phyloP scores from a whole-genome alignment of 768 basidiomycete species.

The Kwoniella bestiolae region DNA sequence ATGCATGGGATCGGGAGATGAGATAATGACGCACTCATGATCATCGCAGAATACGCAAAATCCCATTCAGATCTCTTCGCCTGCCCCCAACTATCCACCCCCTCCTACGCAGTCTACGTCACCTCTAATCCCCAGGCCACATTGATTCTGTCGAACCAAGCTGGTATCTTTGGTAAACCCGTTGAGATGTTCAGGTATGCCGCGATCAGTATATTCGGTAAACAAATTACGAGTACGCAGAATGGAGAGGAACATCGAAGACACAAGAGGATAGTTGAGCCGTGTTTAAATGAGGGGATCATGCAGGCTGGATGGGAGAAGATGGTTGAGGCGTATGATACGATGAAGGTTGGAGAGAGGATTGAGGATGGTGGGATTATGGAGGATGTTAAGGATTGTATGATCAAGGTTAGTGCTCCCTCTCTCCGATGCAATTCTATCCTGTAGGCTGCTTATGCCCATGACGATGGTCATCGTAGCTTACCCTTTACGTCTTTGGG shows the following conservation, averaged over 20 bases:
- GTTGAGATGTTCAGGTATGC: constrained; percentile 19
- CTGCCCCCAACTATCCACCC: constrained; percentile 24
- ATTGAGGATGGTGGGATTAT: not conserved
- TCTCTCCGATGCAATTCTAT: too few species aligned
- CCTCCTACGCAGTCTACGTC: constrained; percentile 28
- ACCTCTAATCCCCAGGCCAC: constrained; percentile 18
- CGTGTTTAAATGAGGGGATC: constrained; percentile 23
- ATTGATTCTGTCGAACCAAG: not conserved
- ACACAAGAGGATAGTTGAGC: constrained; percentile 30
- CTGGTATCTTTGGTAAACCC: constrained; percentile 24
- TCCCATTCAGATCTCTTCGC: constrained; percentile 35
- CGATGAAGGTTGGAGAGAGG: not conserved
- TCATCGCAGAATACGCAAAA: constrained; percentile 35
- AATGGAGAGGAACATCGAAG: constrained; percentile 29
- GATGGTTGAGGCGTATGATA: not conserved
- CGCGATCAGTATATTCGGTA: constrained; percentile 31
- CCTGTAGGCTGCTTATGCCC: too few species aligned
- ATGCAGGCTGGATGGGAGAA: not conserved
- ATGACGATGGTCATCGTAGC: too few species aligned
- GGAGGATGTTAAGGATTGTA: not conserved
- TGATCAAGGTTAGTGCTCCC: not conserved
- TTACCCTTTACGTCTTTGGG: constrained; percentile 33
- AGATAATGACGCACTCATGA: too few species aligned
- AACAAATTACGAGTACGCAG: constrained; percentile 2
- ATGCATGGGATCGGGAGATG: not conserved